These are phyloP conservation scores for Ceratorhiza oryzae-sativae DNA, from an alignment of 1,284 basidiomycete genomes.

Conservation along the genomic window DNA sequence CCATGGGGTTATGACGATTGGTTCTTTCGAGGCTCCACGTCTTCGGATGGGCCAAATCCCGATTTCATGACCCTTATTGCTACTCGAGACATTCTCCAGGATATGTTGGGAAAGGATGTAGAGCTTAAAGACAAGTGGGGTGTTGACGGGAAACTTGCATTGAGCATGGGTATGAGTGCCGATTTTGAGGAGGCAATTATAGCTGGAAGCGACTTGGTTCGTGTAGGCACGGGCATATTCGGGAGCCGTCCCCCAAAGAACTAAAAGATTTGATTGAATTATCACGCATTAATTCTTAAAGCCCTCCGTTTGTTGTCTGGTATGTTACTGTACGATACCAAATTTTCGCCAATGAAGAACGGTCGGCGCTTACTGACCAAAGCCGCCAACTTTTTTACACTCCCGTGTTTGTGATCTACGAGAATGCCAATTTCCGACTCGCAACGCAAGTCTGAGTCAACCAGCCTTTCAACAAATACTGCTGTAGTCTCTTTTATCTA, in stretches of 20 bases:
- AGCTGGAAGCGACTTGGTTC: constrained; percentile 85
- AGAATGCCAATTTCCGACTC: constrained; percentile 4
- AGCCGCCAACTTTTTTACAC: background rate
- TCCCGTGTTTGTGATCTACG: background rate
- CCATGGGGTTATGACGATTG: constrained; percentile 96
- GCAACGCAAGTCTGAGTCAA: background rate
- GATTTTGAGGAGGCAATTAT: constrained; percentile 89
- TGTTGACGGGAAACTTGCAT: constrained; percentile 59
- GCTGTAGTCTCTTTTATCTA: background rate
- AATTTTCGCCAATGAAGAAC: background rate
- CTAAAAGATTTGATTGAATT: background rate
- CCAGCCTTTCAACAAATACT: background rate
- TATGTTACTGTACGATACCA: background rate
- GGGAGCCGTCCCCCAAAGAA: constrained; percentile 56
- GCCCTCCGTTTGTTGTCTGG: background rate
- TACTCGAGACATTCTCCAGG: constrained; percentile 67
- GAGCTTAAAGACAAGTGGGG: constrained; percentile 62
- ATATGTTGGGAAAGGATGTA: constrained; percentile 52
- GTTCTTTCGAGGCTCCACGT: constrained; percentile 77
- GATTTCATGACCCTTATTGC: constrained; percentile 80
- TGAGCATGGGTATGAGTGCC: constrained; percentile 99
- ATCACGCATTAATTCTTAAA: background rate
- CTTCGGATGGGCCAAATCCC: constrained; percentile 69
- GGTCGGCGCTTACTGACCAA: background rate
- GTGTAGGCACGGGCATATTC: constrained; percentile 93